Percentiles rank a stretch among this genome's conserved stretches.
Evolutionary conservation across 2,329 filamentous ascomycete species (phyloP).

Genomic region (Mycocentrospora acerina): DNA sequence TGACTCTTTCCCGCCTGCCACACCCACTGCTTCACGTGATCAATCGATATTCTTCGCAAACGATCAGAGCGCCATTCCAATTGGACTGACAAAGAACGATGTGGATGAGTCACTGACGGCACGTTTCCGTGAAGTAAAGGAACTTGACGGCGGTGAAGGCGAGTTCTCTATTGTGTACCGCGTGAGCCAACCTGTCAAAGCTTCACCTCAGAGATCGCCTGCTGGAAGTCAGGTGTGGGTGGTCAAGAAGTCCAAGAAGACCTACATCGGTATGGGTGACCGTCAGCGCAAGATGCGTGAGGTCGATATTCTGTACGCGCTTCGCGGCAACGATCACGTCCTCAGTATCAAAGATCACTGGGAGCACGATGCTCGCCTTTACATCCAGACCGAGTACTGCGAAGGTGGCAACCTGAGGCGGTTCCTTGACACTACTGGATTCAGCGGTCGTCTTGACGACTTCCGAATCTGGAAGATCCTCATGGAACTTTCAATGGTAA

Average conservation of each 20-base stretch:
- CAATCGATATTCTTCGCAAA: slow-evolving; percentile 60
- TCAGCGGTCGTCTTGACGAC: slow-evolving; percentile 86
- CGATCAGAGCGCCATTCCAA: slow-evolving; percentile 57
- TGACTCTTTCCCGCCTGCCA: slow-evolving; percentile 69
- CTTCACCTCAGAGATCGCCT: slow-evolving; percentile 28
- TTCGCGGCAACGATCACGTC: slow-evolving; percentile 81
- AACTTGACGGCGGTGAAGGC: slow-evolving; percentile 72
- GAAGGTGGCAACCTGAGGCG: slow-evolving; percentile 88
- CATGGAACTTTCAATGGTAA: slow-evolving; percentile 78
- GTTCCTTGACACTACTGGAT: slow-evolving; percentile 80
- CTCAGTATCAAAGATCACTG: slow-evolving; percentile 82
- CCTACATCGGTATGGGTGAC: slow-evolving; percentile 75
- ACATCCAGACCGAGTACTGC: slow-evolving; percentile 97
- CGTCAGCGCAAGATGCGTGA: slow-evolving; percentile 83
- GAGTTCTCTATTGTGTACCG: slow-evolving; percentile 94
- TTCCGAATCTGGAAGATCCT: slow-evolving; percentile 99
- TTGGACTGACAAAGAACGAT: slow-evolving; percentile 69
- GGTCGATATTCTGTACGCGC: slow-evolving; percentile 73
- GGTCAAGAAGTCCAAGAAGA: slow-evolving; percentile 88
- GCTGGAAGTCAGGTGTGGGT: slow-evolving; percentile 65
- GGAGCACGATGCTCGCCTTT: slow-evolving; percentile 82
- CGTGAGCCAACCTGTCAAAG: slow-evolving; percentile 58
- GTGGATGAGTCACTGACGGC: slow-evolving; percentile 73
- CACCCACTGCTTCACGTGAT: slow-evolving; percentile 70
- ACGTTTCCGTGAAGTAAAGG: slow-evolving; percentile 74